Evolutionary conservation across 345 rosid genomes (phyloP).

Genomic region (Chamaenerion angustifolium): DNA sequence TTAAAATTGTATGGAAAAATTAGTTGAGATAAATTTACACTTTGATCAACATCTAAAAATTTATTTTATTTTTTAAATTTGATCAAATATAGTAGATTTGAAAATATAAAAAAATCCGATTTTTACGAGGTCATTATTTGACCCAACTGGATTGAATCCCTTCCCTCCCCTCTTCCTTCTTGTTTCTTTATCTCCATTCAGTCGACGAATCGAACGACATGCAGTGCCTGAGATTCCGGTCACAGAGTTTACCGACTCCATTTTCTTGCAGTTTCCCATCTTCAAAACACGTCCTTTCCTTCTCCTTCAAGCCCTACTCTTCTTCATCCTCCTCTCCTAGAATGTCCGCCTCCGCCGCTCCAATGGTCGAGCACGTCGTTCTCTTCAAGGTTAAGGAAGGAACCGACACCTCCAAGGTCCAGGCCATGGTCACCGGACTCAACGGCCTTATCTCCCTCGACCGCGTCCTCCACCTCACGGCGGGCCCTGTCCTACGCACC

Average conservation of each 20-base stretch:
- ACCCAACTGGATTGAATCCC: too few relatives aligned
- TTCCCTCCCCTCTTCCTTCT: too few relatives aligned
- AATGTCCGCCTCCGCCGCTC: constrained; percentile 10
- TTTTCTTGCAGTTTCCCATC: constrained; percentile 9
- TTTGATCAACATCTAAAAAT: too few relatives aligned
- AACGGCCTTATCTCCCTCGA: constrained; percentile 40
- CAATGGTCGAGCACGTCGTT: constrained; percentile 56
- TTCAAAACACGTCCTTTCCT: constrained; percentile 8
- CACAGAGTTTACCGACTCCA: constrained; percentile 6
- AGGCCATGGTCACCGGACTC: constrained; percentile 44
- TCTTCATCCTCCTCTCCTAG: neutral
- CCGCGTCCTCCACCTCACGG: constrained; percentile 46
- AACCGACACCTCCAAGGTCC: constrained; percentile 28
- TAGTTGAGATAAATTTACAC: too few relatives aligned
- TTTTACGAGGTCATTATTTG: too few relatives aligned
- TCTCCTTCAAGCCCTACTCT: constrained; percentile 12
- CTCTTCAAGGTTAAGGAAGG: constrained; percentile 60
- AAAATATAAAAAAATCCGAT: too few relatives aligned
- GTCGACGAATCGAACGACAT: constrained; percentile 4
- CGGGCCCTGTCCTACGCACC: constrained; percentile 37
- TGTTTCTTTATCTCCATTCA: too few relatives aligned
- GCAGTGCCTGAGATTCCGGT: constrained; percentile 14
- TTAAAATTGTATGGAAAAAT: too few relatives aligned
- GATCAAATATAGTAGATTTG: too few relatives aligned
- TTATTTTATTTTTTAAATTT: too few relatives aligned